Evolutionary conservation across 2,329 filamentous ascomycete genomes (phyloP).

Genomic region (Metarhizium rileyi): DNA sequence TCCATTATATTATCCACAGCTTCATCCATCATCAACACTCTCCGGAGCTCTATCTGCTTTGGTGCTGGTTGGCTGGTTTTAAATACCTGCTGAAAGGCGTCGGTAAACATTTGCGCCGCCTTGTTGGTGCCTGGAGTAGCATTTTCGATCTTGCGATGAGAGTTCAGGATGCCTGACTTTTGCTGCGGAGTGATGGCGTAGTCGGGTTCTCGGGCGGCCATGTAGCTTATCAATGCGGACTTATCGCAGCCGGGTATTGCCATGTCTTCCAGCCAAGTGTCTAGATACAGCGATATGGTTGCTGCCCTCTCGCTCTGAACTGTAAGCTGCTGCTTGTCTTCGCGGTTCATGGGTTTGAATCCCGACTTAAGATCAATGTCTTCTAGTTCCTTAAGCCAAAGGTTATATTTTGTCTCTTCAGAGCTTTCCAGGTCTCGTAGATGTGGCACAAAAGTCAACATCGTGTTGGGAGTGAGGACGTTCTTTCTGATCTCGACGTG

Average conservation of each 20-base stretch:
- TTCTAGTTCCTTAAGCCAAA: constrained; percentile 48
- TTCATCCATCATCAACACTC: constrained; percentile 44
- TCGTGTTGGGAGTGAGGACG: constrained; percentile 49
- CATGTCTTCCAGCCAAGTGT: constrained; percentile 41
- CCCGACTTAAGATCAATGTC: constrained; percentile 48
- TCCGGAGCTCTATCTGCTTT: constrained; percentile 36
- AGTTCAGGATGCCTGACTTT: constrained; percentile 40
- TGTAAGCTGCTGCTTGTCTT: constrained; percentile 39
- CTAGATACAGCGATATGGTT: constrained; percentile 42
- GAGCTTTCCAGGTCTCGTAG: constrained; percentile 45
- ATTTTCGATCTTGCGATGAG: constrained; percentile 31
- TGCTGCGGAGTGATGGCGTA: constrained; percentile 44
- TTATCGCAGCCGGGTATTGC: constrained; percentile 42
- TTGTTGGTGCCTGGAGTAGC: constrained; percentile 31
- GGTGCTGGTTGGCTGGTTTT: constrained; percentile 21
- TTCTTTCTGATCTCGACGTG: constrained; percentile 51
- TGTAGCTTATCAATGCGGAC: constrained; percentile 41
- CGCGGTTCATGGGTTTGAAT: constrained; percentile 43
- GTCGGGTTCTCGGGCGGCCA: constrained; percentile 38
- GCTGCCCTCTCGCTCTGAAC: constrained; percentile 42
- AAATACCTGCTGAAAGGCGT: constrained; percentile 49
- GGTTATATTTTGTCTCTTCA: constrained; percentile 45
- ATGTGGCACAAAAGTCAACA: constrained; percentile 51
- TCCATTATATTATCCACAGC: constrained; percentile 44
- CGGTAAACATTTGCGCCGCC: constrained; percentile 40